Percentiles rank a stretch among this genome's conserved stretches.
Conservation (phyloP, 1,139 yeast species). For the Yamadazyma atlantica region DNA sequence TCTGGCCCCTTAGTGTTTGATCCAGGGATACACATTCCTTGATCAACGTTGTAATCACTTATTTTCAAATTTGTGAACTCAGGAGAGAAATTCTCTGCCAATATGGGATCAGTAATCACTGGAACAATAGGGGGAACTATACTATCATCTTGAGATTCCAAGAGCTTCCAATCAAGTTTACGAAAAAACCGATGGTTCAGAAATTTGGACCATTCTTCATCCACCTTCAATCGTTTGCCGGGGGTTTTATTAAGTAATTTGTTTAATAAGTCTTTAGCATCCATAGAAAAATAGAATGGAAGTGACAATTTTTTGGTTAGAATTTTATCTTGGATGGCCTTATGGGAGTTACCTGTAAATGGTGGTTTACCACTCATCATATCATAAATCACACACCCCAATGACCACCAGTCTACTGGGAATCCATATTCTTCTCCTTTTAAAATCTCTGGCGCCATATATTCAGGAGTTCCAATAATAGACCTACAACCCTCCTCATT, state of each 20-base stretch:
- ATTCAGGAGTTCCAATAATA: slow-evolving; percentile 78
- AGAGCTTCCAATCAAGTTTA: slow-evolving; percentile 27
- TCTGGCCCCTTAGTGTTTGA: slow-evolving; percentile 2
- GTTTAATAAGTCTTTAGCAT: slow-evolving; percentile 75
- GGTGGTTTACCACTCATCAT: slow-evolving; percentile 93
- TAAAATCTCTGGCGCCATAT: slow-evolving; percentile 39
- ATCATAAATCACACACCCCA: slow-evolving; percentile 62
- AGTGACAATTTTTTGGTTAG: slow-evolving; percentile 65
- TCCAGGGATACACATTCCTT: slow-evolving; percentile 13
- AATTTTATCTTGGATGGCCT: slow-evolving; percentile 75
- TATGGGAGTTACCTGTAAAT: slow-evolving; percentile 82
- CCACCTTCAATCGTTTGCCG: slow-evolving; percentile 66
- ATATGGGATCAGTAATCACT: slow-evolving; percentile 32
- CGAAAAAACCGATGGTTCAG: slow-evolving; percentile 31
- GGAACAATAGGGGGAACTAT: slow-evolving; percentile 31
- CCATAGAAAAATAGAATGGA: slow-evolving; percentile 77
- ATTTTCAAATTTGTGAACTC: slow-evolving; percentile 29
- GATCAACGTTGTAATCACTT: slow-evolving; percentile 21
- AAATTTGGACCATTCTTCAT: slow-evolving; percentile 40
- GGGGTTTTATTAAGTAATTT: slow-evolving; percentile 75
- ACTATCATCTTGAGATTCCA: slow-evolving; percentile 22
- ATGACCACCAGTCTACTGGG: slow-evolving; percentile 40
- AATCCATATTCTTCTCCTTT: slow-evolving; percentile 32
- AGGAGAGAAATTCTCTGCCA: slow-evolving; percentile 34
- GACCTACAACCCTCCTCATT: slow-evolving; percentile 55